Evolutionary conservation across 2,329 filamentous ascomycete species (phyloP).

Genomic region (Penicillium fuscoglaucum): DNA sequence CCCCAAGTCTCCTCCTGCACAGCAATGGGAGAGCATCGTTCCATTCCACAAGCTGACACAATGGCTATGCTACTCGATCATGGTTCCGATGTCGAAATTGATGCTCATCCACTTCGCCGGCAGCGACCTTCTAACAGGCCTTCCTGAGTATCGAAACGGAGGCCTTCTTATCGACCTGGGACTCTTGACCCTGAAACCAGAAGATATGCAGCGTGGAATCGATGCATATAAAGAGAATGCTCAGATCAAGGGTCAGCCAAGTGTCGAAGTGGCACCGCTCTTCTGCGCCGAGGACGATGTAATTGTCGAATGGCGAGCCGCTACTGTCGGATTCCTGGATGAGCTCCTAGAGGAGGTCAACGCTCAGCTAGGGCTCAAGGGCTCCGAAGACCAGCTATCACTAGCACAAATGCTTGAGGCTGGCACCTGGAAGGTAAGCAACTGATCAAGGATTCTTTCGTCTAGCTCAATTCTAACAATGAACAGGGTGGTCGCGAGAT

Average conservation of each 20-base stretch:
- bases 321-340: constrained; percentile 73
- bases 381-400: constrained; percentile 64
- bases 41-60: constrained; percentile 94
- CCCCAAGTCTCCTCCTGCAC: constrained; percentile 65
- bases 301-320: constrained; percentile 75
- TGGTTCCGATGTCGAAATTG: constrained; percentile 83
- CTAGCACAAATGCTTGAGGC: constrained; percentile 91
- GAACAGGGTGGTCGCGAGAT: constrained; percentile 83
- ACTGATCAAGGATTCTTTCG: neutral
- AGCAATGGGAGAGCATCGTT: constrained; percentile 76
- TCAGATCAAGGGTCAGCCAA: constrained; percentile 69
- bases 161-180: constrained; percentile 84
- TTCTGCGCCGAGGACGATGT: constrained; percentile 74
- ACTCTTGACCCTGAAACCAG: constrained; percentile 71
- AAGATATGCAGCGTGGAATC: constrained; percentile 69
- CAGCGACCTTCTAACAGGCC: constrained; percentile 76
- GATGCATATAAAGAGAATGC: constrained; percentile 70
- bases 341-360: constrained; percentile 70
- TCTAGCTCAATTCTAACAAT: constrained; percentile 34
- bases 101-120: constrained; percentile 80
- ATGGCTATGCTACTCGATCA: constrained; percentile 91
- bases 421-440: constrained; percentile 90
- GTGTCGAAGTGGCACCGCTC: constrained; percentile 70
- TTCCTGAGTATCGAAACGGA: constrained; percentile 91
- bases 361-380: constrained; percentile 64